Evolutionary conservation across 2,329 filamentous ascomycete species (phyloP).

Genomic region (Apiospora koreana): DNA sequence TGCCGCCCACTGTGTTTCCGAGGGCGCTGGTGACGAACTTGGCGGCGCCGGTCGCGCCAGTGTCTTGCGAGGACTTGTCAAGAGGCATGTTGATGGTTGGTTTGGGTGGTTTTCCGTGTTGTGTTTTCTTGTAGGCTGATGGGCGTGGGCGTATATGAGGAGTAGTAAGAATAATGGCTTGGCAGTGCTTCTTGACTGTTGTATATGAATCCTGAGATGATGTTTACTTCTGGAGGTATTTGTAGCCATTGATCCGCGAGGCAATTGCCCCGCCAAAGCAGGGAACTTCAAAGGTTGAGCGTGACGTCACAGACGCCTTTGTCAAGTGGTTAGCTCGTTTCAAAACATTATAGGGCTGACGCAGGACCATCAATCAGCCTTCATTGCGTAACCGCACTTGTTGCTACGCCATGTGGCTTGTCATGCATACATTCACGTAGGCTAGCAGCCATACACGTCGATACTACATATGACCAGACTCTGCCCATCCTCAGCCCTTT

Average conservation of each 20-base stretch:
- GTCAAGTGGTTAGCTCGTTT: background rate
- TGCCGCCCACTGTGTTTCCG: constrained; percentile 31
- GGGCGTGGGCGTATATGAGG: background rate
- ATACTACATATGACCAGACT: background rate
- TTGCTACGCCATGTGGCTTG: background rate
- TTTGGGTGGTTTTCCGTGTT: background rate
- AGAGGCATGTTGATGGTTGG: constrained; percentile 3
- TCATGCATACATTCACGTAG: too few relatives aligned
- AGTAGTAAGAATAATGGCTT: background rate
- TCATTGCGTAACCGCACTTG: background rate
- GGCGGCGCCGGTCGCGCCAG: constrained; percentile 29
- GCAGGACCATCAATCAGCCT: background rate
- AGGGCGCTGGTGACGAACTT: constrained; percentile 36
- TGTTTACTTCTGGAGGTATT: background rate
- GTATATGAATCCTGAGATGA: background rate
- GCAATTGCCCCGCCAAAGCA: constrained; percentile 4
- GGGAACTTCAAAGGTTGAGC: background rate
- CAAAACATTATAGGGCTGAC: background rate
- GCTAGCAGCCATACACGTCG: background rate
- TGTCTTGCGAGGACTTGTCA: constrained; percentile 10
- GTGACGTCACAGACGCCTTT: constrained; percentile 2
- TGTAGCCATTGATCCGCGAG: background rate
- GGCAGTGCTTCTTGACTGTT: background rate
- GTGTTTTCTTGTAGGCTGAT: background rate
- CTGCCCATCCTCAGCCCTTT: background rate